phyloP scores from a whole-genome alignment of 768 basidiomycete species.

The Hypholoma sublateritium region DNA sequence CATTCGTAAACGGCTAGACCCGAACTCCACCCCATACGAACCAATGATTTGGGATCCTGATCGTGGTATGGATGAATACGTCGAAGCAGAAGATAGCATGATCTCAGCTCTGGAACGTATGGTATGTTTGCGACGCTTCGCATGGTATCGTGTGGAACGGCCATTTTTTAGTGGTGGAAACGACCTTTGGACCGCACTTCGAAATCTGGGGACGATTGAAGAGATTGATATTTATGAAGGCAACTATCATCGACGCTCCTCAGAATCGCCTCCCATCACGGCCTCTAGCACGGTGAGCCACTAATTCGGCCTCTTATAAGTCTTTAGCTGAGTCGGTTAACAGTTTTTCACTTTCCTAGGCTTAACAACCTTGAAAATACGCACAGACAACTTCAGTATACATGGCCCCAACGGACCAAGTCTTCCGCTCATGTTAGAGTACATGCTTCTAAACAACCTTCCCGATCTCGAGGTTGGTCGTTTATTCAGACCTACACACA shows the following conservation, averaged over 20 bases:
- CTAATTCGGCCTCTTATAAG: neutral
- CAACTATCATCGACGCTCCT: neutral
- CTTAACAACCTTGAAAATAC: neutral
- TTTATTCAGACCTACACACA: neutral
- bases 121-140: neutral
- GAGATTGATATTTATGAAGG: constrained; percentile 8
- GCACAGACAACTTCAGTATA: neutral
- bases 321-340: neutral
- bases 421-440: neutral
- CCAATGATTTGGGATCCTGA: neutral
- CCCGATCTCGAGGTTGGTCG: neutral
- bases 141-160: constrained; percentile 5
- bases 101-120: constrained; percentile 3
- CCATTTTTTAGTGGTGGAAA: neutral
- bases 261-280: neutral
- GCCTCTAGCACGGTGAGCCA: constrained; percentile 1
- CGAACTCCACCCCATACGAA: neutral
- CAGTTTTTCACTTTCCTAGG: neutral
- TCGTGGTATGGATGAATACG: neutral
- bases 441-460: neutral
- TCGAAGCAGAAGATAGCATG: neutral
- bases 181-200: constrained; percentile 6
- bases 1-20: constrained; percentile 5
- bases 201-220: constrained; percentile 1
- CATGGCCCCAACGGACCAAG: neutral